Conservation (phyloP, 2,329 filamentous ascomycete species). For the Microdochium bolleyi region DNA sequence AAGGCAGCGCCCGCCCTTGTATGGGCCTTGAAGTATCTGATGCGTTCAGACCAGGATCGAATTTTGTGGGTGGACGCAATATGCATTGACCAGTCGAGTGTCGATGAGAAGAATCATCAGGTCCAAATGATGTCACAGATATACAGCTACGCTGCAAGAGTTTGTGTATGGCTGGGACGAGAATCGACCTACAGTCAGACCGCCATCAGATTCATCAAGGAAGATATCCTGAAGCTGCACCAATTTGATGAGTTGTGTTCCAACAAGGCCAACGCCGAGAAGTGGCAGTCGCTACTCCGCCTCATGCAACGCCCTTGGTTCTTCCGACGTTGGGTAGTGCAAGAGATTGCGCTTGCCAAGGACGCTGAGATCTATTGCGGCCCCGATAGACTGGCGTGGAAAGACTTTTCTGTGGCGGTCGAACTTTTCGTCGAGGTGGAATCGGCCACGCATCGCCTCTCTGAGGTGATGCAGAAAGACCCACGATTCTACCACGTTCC, state of each 20-base stretch:
- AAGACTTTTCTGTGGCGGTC: slow-evolving; percentile 26
- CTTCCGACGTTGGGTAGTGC: slow-evolving; percentile 31
- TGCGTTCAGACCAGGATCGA: neutral
- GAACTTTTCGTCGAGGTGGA: slow-evolving; percentile 29
- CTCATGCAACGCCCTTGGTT: slow-evolving; percentile 31
- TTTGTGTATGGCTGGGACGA: slow-evolving; percentile 24
- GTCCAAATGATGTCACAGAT: slow-evolving; percentile 24
- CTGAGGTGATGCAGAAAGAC: slow-evolving; percentile 24
- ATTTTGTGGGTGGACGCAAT: slow-evolving; percentile 25
- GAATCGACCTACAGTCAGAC: slow-evolving; percentile 12
- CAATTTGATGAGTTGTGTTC: slow-evolving; percentile 20
- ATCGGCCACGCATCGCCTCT: slow-evolving; percentile 23
- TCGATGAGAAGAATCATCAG: slow-evolving; percentile 21
- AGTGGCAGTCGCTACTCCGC: slow-evolving; percentile 21
- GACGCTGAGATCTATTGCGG: slow-evolving; percentile 27
- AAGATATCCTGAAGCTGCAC: slow-evolving; percentile 19
- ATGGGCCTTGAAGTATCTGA: neutral
- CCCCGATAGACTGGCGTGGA: slow-evolving; percentile 22
- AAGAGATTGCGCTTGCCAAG: slow-evolving; percentile 28
- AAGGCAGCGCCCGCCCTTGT: neutral
- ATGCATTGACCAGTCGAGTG: slow-evolving; percentile 21
- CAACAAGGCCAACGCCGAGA: slow-evolving; percentile 8
- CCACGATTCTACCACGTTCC: slow-evolving; percentile 15
- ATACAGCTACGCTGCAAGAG: slow-evolving; percentile 20
- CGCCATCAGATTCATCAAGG: slow-evolving; percentile 22